Evolutionary conservation across 1,139 yeast genomes (phyloP).

Genomic region (Spathaspora sp.): DNA sequence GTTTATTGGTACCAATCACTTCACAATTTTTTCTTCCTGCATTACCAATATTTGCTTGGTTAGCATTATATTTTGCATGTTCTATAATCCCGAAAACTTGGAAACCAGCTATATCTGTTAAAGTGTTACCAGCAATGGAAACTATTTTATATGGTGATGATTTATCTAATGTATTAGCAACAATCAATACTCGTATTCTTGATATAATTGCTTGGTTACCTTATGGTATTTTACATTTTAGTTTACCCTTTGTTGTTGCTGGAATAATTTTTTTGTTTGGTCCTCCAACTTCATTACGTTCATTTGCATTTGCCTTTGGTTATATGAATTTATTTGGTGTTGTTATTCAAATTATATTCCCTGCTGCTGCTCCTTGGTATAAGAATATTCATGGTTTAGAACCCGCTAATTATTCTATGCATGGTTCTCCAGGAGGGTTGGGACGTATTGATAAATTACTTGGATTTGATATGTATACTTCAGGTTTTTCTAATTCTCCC

Average conservation of each 20-base stretch:
- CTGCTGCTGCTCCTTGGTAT: conserved; percentile 99
- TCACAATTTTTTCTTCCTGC: conserved; percentile 86
- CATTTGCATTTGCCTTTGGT: conserved; percentile 96
- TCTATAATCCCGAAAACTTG: conserved; percentile 72
- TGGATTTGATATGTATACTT: conserved; percentile 84
- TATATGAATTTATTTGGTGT: conserved; percentile 92
- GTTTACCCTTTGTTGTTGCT: conserved; percentile 87
- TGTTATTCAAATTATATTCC: conserved; percentile 72
- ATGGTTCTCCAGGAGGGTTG: conserved; percentile 95
- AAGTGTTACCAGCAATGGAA: conserved; percentile 90
- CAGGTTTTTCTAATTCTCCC: conserved; percentile 84
- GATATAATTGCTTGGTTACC: conserved; percentile 96
- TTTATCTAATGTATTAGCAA: conserved; percentile 81
- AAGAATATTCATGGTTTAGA: conserved; percentile 79
- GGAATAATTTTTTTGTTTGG: conserved; percentile 78
- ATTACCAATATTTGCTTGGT: conserved; percentile 86
- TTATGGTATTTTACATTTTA: conserved; percentile 87
- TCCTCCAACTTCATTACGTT: conserved; percentile 86
- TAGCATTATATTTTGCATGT: conserved; percentile 77
- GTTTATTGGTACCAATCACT: conserved; percentile 69
- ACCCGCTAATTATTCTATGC: conserved; percentile 91
- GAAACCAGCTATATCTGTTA: conserved; percentile 89
- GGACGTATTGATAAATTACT: conserved; percentile 81
- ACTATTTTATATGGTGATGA: conserved; percentile 94
- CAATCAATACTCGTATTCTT: conserved; percentile 61